Evolutionary conservation across 257 asterid genomes (phyloP).

Genomic region (Solanum pinnatisectum): DNA sequence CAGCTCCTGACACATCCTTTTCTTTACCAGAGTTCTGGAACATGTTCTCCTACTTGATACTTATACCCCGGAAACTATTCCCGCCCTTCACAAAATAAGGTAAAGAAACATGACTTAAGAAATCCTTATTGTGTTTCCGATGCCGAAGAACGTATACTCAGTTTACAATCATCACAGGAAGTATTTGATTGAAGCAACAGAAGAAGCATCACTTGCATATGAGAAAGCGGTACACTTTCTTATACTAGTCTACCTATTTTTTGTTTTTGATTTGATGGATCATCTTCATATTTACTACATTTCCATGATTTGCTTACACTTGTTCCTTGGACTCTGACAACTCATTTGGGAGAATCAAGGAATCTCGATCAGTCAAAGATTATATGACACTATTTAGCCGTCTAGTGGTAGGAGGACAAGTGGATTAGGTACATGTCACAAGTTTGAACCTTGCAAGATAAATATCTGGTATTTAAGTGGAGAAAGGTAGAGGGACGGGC

Average conservation of each 20-base stretch:
- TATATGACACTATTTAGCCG: neutral
- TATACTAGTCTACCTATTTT: neutral
- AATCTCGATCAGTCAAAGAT: neutral
- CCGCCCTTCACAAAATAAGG: conserved; percentile 95
- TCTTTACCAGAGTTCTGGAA: conserved; percentile 68
- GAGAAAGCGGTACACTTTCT: conserved; percentile 77
- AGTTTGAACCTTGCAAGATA: neutral
- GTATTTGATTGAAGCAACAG: conserved; percentile 83
- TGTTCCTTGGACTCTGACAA: neutral
- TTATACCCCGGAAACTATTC: conserved; percentile 78
- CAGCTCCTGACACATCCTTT: neutral
- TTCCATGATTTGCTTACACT: neutral
- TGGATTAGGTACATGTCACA: neutral
- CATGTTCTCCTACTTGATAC: conserved; percentile 93
- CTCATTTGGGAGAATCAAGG: neutral
- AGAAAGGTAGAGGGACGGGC: neutral
- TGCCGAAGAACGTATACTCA: conserved; percentile 1
- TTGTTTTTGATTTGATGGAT: neutral
- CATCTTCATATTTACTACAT: neutral
- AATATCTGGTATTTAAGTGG: neutral
- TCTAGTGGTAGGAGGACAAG: neutral
- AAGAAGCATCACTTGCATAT: conserved; percentile 89
- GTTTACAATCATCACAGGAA: conserved; percentile 38
- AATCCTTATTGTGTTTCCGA: neutral
- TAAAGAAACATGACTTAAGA: conserved; percentile 7